Conservation (phyloP, 345 rosid species). For the Aquilaria malaccensis region DNA sequence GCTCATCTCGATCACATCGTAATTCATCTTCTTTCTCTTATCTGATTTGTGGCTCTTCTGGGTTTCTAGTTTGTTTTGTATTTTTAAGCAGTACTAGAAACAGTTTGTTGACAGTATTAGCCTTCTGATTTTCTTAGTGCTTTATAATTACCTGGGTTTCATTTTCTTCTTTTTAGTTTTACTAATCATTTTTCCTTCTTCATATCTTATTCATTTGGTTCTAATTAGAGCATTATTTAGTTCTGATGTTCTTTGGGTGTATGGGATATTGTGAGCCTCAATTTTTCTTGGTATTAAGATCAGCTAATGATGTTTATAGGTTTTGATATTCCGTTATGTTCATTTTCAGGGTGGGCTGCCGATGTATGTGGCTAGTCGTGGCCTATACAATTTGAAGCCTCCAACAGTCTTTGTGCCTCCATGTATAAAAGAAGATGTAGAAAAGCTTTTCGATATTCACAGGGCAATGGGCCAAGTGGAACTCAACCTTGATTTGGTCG, state of each 20-base stretch:
- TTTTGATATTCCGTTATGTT: too few relatives aligned
- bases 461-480: conserved; percentile 84
- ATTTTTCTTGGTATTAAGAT: neutral
- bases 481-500: conserved; percentile 62
- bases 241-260: neutral
- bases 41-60: neutral
- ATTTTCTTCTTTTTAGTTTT: neutral
- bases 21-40: conserved; percentile 12
- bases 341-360: conserved; percentile 71
- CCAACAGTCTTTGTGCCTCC: conserved; percentile 86
- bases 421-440: conserved; percentile 74
- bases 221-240: neutral
- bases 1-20: conserved; percentile 97
- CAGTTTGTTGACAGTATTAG: neutral
- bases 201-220: too few relatives aligned
- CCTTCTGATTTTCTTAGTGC: too few relatives aligned
- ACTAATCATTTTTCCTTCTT: neutral
- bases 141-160: too few relatives aligned
- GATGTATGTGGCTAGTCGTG: conserved; percentile 87
- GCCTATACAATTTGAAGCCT: conserved; percentile 82
- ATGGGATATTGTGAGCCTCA: neutral
- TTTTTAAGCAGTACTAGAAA: neutral
- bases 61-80: neutral
- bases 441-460: conserved; percentile 75
- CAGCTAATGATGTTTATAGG: too few relatives aligned